A percentile compares a stretch with the other conserved stretches of the same genome.
Evolutionary conservation across 768 basidiomycete genomes (phyloP).

Genomic region (Macrolepiota albuminosa): DNA sequence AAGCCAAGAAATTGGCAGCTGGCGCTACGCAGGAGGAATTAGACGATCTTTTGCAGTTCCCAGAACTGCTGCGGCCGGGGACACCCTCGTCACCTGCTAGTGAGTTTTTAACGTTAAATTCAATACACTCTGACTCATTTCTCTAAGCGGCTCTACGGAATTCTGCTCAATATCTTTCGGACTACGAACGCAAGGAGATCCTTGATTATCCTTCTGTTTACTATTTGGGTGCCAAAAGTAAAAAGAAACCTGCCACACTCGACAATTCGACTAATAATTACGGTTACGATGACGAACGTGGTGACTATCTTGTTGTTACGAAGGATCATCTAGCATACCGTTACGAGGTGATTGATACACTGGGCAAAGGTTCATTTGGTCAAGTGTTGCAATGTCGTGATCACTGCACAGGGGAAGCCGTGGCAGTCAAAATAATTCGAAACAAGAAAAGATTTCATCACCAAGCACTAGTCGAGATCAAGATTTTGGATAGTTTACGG

Average conservation of each 20-base stretch:
- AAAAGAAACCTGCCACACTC: constrained; percentile 76
- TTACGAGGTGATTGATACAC: constrained; percentile 89
- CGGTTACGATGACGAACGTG: constrained; percentile 97
- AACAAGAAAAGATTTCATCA: constrained; percentile 99
- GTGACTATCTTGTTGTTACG: constrained; percentile 88
- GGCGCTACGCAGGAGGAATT: constrained; percentile 85
- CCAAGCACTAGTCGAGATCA: constrained; percentile 98
- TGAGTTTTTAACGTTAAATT: constrained; percentile 32
- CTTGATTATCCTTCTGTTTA: constrained; percentile 83
- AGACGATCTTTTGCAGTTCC: constrained; percentile 86
- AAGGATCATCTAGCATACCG: constrained; percentile 95
- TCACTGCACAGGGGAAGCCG: constrained; percentile 91
- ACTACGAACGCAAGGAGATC: constrained; percentile 89
- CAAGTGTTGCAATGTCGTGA: constrained; percentile 96
- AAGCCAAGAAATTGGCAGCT: constrained; percentile 78
- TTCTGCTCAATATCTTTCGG: constrained; percentile 70
- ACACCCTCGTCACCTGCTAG: constrained; percentile 64
- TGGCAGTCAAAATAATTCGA: constrained; percentile 98
- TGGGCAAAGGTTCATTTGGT: constrained; percentile 98
- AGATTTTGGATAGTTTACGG: constrained; percentile 91
- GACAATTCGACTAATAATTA: constrained; percentile 81
- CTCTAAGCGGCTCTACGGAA: constrained; percentile 57
- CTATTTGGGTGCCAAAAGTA: constrained; percentile 71
- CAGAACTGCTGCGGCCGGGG: constrained; percentile 78
- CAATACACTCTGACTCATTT: constrained; percentile 7